Evolutionary conservation across 2,329 filamentous ascomycete genomes (phyloP).

Genomic region (Geoglossum cookeanum): DNA sequence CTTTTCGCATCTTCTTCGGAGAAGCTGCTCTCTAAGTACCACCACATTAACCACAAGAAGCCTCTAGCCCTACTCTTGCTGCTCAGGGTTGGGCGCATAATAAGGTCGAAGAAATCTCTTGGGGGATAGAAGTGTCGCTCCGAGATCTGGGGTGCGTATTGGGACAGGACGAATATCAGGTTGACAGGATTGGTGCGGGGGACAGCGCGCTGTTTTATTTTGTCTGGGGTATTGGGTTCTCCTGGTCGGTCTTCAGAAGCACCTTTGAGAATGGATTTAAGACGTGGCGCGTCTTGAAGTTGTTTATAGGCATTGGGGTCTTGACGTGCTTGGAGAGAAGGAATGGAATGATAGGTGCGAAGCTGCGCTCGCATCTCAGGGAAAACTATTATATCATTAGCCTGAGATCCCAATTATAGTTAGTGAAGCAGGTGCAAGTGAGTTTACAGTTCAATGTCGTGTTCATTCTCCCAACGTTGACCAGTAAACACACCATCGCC

Average conservation of each 20-base stretch:
- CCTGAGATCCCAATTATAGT: not conserved
- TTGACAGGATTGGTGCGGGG: conserved; percentile 95
- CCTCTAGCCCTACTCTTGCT: conserved; percentile 69
- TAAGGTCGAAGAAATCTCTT: conserved; percentile 85
- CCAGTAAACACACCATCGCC: conserved; percentile 96
- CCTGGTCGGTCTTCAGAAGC: conserved; percentile 68
- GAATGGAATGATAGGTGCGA: conserved; percentile 94
- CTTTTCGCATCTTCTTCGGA: conserved; percentile 68
- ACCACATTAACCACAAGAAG: conserved; percentile 98
- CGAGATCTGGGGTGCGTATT: conserved; percentile 77
- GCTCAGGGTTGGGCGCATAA: conserved; percentile 73
- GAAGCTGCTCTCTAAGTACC: conserved; percentile 93
- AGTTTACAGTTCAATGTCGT: conserved; percentile 84
- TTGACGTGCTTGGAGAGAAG: conserved; percentile 83
- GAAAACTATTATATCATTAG: conserved; percentile 46
- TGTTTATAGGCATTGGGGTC: conserved; percentile 96
- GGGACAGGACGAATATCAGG: conserved; percentile 83
- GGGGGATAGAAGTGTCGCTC: conserved; percentile 75
- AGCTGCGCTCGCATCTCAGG: conserved; percentile 97
- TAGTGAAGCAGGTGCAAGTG: conserved; percentile 3
- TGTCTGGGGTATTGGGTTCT: conserved; percentile 68
- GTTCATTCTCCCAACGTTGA: conserved; percentile 97
- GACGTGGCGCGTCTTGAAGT: conserved; percentile 80
- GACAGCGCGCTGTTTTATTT: conserved; percentile 48
- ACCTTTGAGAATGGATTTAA: conserved; percentile 95